These are phyloP conservation scores for Auricularia sp. DNA, from an alignment of 768 basidiomycete species.

Conservation along the genomic window DNA sequence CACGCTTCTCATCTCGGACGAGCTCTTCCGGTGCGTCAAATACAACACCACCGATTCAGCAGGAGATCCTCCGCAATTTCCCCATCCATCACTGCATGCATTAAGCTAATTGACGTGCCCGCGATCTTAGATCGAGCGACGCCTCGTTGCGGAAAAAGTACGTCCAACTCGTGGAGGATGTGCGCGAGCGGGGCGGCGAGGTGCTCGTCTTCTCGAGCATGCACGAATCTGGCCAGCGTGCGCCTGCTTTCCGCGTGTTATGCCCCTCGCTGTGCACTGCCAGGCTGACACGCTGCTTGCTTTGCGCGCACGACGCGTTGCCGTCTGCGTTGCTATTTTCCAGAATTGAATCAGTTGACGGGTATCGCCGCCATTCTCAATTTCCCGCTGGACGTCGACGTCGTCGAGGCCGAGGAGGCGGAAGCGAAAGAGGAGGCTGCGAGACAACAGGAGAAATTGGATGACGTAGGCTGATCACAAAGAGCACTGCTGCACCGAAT, in stretches of 20 bases:
- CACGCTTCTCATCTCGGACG: conserved; percentile 89
- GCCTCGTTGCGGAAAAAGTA: conserved; percentile 69
- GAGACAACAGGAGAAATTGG: conserved; percentile 5
- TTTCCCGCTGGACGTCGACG: conserved; percentile 90
- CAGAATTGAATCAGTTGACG: conserved; percentile 92
- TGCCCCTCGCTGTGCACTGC: not conserved
- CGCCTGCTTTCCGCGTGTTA: conserved; percentile 21
- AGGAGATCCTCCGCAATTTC: not conserved
- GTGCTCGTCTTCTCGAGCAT: conserved; percentile 97
- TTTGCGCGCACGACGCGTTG: not conserved
- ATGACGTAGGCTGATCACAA: not conserved
- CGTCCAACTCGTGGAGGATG: conserved; percentile 79
- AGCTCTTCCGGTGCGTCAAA: conserved; percentile 67
- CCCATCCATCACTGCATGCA: not conserved
- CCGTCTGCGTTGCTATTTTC: conserved; percentile 3
- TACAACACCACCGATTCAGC: not conserved
- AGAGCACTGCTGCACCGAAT: too few relatives aligned
- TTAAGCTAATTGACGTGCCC: not conserved
- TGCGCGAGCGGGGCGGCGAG: conserved; percentile 81
- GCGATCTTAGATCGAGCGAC: conserved; percentile 57
- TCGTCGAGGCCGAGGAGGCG: conserved; percentile 86
- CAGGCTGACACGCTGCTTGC: not conserved
- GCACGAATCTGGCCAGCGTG: conserved; percentile 98
- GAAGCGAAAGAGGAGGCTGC: conserved; percentile 37
- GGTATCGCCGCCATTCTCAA: conserved; percentile 94